phyloP scores from a whole-genome alignment of 768 basidiomycete species.

The Hydnomerulius pinastri region DNA sequence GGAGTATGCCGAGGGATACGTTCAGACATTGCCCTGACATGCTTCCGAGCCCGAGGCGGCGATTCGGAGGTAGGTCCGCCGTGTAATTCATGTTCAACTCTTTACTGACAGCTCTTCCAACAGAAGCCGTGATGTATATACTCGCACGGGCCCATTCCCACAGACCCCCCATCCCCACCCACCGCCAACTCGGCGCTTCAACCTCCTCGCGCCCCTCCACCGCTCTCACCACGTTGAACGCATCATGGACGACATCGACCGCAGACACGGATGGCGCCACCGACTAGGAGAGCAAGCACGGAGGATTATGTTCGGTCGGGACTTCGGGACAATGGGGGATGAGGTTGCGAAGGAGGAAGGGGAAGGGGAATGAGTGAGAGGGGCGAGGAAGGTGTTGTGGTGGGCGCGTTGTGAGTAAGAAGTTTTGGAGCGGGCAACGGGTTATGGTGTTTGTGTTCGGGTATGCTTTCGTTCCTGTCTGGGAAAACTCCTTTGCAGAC shows the following conservation, averaged over 20 bases:
- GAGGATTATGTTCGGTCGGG: constrained; percentile 98
- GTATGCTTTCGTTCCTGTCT: constrained; percentile 49
- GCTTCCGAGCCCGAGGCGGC: constrained; percentile 93
- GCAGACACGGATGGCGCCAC: constrained; percentile 95
- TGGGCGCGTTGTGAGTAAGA: constrained; percentile 90
- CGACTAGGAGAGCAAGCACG: constrained; percentile 94
- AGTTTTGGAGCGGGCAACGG: constrained; percentile 94
- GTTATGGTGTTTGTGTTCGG: constrained; percentile 94
- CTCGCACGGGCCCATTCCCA: no score
- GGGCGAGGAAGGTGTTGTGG: constrained; percentile 51
- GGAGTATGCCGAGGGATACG: constrained; percentile 87
- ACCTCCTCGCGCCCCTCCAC: constrained; percentile 90
- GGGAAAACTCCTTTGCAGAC: not conserved
- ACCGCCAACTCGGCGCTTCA: constrained; percentile 90
- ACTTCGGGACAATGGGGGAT: constrained; percentile 69
- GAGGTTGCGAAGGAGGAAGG: constrained; percentile 38
- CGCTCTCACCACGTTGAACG: constrained; percentile 88
- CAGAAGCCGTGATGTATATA: no score
- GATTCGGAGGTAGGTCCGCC: constrained; percentile 94
- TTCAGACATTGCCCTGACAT: constrained; percentile 99
- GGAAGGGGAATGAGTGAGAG: no score
- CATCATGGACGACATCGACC: constrained; percentile 83
- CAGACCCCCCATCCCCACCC: constrained; percentile 88
- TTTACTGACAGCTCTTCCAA: constrained; percentile 54
- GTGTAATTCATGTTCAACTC: no score